phyloP scores from a whole-genome alignment of 2,329 filamentous ascomycete genomes.

The Fusarium haematococcum region DNA sequence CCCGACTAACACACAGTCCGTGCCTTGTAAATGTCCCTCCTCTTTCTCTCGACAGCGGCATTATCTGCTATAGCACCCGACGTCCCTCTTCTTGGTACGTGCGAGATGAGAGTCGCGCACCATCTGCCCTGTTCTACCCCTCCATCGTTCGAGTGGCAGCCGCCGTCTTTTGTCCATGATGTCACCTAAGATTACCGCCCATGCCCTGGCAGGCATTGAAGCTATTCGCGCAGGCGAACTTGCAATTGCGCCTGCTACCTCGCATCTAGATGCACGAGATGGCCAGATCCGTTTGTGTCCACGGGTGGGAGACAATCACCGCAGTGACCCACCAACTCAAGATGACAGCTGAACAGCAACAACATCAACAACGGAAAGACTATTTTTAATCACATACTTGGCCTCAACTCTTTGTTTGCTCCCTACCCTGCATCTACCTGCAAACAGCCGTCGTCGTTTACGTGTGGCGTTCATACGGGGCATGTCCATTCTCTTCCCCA shows the following conservation, averaged over 20 bases:
- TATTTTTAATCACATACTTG: neutral
- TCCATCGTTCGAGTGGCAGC: constrained; percentile 27
- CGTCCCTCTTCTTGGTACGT: constrained; percentile 1
- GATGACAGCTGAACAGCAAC: neutral
- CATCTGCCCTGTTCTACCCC: neutral
- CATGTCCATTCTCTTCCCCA: neutral
- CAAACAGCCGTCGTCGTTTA: constrained; percentile 10
- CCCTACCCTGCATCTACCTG: neutral
- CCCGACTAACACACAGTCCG: constrained; percentile 2
- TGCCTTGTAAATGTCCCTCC: neutral
- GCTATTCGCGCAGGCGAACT: constrained; percentile 18
- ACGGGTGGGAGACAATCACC: constrained; percentile 7
- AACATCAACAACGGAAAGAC: neutral
- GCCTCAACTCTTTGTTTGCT: neutral
- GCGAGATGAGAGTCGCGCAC: constrained; percentile 8
- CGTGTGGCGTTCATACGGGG: constrained; percentile 15
- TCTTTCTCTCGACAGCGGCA: constrained; percentile 1
- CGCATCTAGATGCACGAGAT: neutral
- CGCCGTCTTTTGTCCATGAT: constrained; percentile 19
- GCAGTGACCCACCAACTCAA: neutral
- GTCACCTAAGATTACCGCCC: constrained; percentile 34
- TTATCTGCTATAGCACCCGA: constrained; percentile 10
- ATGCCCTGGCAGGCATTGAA: constrained; percentile 10
- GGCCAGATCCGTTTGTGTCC: neutral
- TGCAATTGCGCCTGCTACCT: constrained; percentile 9